A percentile compares a stretch with the other conserved stretches of the same genome.
phyloP scores from a whole-genome alignment of 2,329 filamentous ascomycete species.

The Cladophialophora bantiana region DNA sequence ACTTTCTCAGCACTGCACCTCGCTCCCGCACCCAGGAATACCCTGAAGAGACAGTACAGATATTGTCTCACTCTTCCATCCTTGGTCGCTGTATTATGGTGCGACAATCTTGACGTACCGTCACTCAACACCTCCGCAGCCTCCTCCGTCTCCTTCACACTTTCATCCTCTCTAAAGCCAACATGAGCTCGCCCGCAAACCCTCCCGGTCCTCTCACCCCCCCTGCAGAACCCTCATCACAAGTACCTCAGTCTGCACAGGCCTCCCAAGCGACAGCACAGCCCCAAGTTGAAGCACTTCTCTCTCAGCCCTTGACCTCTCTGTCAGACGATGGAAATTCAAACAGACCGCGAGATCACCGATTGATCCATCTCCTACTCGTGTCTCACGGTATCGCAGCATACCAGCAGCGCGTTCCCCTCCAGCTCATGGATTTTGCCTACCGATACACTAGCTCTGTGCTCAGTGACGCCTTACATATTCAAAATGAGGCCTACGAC shows the following conservation, averaged over 20 bases:
- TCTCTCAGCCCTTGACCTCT: slow-evolving; percentile 52
- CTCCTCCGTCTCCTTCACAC: neutral
- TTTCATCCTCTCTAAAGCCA: neutral
- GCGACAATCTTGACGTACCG: neutral
- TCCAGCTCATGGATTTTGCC: slow-evolving; percentile 61
- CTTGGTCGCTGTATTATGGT: neutral
- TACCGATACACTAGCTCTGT: slow-evolving; percentile 62
- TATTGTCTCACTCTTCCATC: neutral
- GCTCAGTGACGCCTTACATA: slow-evolving; percentile 60
- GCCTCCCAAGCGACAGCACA: slow-evolving; percentile 31
- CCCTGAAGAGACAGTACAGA: neutral
- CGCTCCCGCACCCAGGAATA: neutral
- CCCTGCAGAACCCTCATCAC: slow-evolving; percentile 49
- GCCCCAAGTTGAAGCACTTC: slow-evolving; percentile 42
- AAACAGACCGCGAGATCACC: slow-evolving; percentile 57
- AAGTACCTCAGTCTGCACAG: slow-evolving; percentile 38
- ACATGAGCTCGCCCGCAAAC: slow-evolving; percentile 36
- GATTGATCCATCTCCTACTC: slow-evolving; percentile 59
- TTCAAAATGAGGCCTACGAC: slow-evolving; percentile 58
- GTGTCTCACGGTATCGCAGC: slow-evolving; percentile 57
- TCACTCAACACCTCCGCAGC: neutral
- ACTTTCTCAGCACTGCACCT: neutral
- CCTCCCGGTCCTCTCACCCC: slow-evolving; percentile 50
- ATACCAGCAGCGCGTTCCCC: slow-evolving; percentile 61
- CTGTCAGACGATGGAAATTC: slow-evolving; percentile 56